Evolutionary conservation across 352 stramenopile species (phyloP), one percentile per base, ranked within the genome.

Genomic region (Globisporangium solare): DNA sequence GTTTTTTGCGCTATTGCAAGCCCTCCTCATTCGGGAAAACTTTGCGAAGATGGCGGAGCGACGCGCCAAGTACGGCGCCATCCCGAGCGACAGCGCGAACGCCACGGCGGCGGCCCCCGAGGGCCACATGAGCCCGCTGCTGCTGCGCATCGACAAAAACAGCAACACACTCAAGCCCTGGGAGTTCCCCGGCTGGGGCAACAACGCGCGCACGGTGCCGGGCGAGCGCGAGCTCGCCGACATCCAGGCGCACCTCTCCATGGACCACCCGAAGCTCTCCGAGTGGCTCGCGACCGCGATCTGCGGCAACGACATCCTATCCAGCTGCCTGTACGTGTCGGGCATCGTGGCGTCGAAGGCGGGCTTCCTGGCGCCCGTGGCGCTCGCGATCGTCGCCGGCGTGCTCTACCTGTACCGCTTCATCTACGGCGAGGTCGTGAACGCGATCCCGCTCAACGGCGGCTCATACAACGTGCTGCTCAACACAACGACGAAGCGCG

Each of bases 401-500:
- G 87, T 95, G 62, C 70, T 95, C 21, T 95, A 95, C 62, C 63
- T 92, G 40, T 93, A 91, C 66, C 88, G 87, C 20, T 97, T 96
- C 64, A 97, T 98, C 71, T 98, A 98, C 66, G 89, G 86, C 42
- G 94, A 98, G 61, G 94, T 96, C 27, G 85, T 95, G 56, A 90
- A 90, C 67, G 94, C 94, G 18, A 88, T 98, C 41, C 93, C 93
- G 11, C 86, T 97, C 51, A 98, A 98, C 70, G 94, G 94, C 56
- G 94, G 94, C 56, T 97, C 92, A 45, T 98, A 98, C 76, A 98
- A 98, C 66, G 88, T 98, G 48, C 77, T 98, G 54, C 79, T 98
- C 47, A 98, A 98, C 76, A 97, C 91, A 41, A 98, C 93, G 43
- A 94, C 78, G 22, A 98, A 98, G 71, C 81, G 88, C 53, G 71